phyloP scores from a whole-genome alignment of 352 stramenopile species.

The Globisporangium viniferum region DNA sequence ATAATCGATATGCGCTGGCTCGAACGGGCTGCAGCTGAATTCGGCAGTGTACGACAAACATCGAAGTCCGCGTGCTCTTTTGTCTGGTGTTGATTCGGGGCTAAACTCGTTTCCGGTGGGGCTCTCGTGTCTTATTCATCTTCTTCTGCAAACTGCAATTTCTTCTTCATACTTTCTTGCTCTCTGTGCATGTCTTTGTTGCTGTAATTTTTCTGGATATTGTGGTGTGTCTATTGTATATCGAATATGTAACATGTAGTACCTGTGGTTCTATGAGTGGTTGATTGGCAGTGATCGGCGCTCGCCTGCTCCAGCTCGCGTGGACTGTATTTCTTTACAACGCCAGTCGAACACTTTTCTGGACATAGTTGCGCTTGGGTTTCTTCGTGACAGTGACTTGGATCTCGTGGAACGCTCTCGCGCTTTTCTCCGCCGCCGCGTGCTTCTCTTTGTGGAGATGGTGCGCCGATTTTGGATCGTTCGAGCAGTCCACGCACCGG shows the following conservation, averaged over 20 bases:
- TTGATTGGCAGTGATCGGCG: background rate
- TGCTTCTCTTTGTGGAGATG: slow-evolving; percentile 31
- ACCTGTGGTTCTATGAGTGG: background rate
- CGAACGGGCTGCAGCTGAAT: background rate
- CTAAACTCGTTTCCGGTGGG: background rate
- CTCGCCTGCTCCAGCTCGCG: background rate
- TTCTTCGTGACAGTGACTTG: slow-evolving; percentile 74
- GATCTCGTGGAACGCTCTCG: slow-evolving; percentile 45
- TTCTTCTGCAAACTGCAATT: background rate
- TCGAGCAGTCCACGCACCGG: slow-evolving; percentile 95
- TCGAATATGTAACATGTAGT: slow-evolving; percentile 8
- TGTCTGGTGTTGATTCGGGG: too few species aligned
- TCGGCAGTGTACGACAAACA: background rate
- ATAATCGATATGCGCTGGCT: background rate
- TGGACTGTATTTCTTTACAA: background rate
- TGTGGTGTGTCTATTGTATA: slow-evolving; percentile 13
- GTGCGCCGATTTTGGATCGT: slow-evolving; percentile 52
- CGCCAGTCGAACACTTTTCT: slow-evolving; percentile 50
- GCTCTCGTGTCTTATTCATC: background rate
- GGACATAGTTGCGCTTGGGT: slow-evolving; percentile 52
- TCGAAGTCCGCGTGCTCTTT: background rate
- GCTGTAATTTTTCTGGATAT: slow-evolving; percentile 3
- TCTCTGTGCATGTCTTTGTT: background rate
- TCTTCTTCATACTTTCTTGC: slow-evolving; percentile 2
- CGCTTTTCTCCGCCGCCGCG: background rate